Evolutionary conservation across 2,329 filamentous ascomycete genomes (phyloP), one percentile per base, ranked within the genome.

Genomic region (Chaetomiaceae sp.): DNA sequence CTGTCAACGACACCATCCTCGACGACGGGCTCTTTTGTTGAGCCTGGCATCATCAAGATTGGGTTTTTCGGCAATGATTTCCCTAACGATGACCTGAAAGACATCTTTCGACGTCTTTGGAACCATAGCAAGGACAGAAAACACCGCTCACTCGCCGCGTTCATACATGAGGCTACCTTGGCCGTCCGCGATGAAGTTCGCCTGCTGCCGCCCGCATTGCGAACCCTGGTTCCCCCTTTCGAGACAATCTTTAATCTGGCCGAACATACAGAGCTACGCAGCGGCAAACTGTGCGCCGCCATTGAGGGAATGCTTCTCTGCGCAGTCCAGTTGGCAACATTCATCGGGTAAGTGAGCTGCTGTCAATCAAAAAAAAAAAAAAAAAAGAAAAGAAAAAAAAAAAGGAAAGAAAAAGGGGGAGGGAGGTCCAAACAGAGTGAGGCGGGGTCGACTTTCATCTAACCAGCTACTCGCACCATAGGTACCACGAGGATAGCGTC

Each of bases 31-130:
- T 41, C 44, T 5, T 23, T 25, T 16, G 21, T 36, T 7, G 49
- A 60, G 21, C 20, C 27, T 29, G 21, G 20, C 53, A 65, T 59
- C 44, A 67, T 68, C 62, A 66, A 65, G 53, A 42, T 76, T 32
- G 46, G 67, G n/a, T 75, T 70, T 60, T 77, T 77, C 61, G 68
- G 70, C 57, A 75, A 76, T 52, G 74, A 77, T 55, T 75, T 78
- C 47, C 75, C 75, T 0, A 66, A 63, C n/a, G 74, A 76, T 32
- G 70, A 77, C 54, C 57, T 76, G 9, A 54, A 65, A 21, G 59
- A 67, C 21, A 56, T 77, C 0, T 65, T 73, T 40, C 73, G 74
- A 8, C 59, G 64, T 4, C 61, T 78, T 10, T 66, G 70, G 27
- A 55, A 54, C 13, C 68, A 69, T 49, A 72, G 69, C 65, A 77